Percentiles rank a stretch among this genome's conserved stretches.
These are phyloP conservation scores for Cyphellophora attinorum DNA, from an alignment of 2,329 filamentous ascomycete genomes.

Conservation along the genomic window DNA sequence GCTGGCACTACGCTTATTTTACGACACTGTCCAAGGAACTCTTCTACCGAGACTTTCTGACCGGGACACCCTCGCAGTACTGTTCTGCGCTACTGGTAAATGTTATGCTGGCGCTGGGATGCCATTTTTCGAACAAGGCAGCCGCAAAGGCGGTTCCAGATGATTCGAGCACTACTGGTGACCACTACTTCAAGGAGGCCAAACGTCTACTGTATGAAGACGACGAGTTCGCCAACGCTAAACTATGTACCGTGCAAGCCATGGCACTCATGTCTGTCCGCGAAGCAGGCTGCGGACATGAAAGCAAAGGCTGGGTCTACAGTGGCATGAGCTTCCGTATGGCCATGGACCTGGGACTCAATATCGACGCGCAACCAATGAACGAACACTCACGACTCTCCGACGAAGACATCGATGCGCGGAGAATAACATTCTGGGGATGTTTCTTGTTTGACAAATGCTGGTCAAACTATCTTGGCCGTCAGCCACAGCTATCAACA, in stretches of 20 bases:
- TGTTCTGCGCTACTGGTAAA: constrained; percentile 89
- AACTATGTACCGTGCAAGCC: constrained; percentile 83
- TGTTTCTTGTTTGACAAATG: constrained; percentile 98
- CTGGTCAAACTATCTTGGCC: constrained; percentile 94
- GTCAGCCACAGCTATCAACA: constrained; percentile 75
- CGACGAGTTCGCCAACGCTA: constrained; percentile 85
- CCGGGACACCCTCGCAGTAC: constrained; percentile 61
- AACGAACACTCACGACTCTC: constrained; percentile 52
- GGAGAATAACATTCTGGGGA: constrained; percentile 91
- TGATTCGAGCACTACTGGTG: constrained; percentile 77
- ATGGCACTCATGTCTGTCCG: constrained; percentile 91
- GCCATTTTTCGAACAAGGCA: constrained; percentile 75
- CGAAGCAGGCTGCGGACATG: constrained; percentile 86
- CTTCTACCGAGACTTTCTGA: constrained; percentile 77
- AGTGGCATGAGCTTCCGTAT: constrained; percentile 98
- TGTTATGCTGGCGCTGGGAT: constrained; percentile 84
- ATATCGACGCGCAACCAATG: constrained; percentile 66
- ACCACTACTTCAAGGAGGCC: constrained; percentile 92
- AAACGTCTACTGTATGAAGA: constrained; percentile 83
- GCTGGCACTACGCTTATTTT: constrained; percentile 96
- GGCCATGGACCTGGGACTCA: constrained; percentile 87
- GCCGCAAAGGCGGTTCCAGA: constrained; percentile 62
- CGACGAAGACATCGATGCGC: constrained; percentile 78
- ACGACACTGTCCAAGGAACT: constrained; percentile 77
- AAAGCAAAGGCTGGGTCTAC: constrained; percentile 96